A percentile compares a stretch with the other conserved stretches of the same genome.
These are phyloP conservation scores for Tricholoma terreum DNA, from an alignment of 768 basidiomycete genomes.

Conservation along the genomic window DNA sequence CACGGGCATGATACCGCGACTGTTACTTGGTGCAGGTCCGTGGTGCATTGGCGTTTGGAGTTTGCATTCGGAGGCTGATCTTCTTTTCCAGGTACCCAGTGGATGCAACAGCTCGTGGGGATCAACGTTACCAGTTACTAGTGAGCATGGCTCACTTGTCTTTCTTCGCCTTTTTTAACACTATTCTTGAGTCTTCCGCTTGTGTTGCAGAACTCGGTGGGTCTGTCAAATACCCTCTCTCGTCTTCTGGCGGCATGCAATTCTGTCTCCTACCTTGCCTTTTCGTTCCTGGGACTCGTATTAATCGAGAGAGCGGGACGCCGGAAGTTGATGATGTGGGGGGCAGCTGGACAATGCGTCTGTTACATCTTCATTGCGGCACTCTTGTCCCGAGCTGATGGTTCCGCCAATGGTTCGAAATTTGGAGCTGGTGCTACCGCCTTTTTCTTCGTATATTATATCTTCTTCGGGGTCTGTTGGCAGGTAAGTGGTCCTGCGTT, in stretches of 20 bases:
- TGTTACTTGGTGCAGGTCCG: slow-evolving; percentile 42
- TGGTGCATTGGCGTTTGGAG: background rate
- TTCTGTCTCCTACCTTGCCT: slow-evolving; percentile 47
- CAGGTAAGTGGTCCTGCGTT: slow-evolving; percentile 32
- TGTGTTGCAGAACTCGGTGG: slow-evolving; percentile 49
- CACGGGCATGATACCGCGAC: slow-evolving; percentile 43
- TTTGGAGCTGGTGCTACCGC: slow-evolving; percentile 44
- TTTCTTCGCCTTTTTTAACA: background rate
- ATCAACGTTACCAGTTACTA: slow-evolving; percentile 55
- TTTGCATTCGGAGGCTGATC: background rate
- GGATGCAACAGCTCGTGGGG: slow-evolving; percentile 51
- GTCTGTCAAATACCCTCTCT: slow-evolving; percentile 45
- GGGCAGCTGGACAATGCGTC: slow-evolving; percentile 46
- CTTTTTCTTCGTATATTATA: slow-evolving; percentile 50
- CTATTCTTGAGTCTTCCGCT: slow-evolving; percentile 36
- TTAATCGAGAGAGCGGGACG: slow-evolving; percentile 49
- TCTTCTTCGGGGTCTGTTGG: slow-evolving; percentile 53
- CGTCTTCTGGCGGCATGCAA: slow-evolving; percentile 51
- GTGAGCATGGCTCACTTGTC: slow-evolving; percentile 19
- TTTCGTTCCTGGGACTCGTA: slow-evolving; percentile 43
- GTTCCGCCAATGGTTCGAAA: slow-evolving; percentile 26
- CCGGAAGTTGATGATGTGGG: slow-evolving; percentile 52
- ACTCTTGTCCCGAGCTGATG: slow-evolving; percentile 35
- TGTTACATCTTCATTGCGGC: slow-evolving; percentile 45
- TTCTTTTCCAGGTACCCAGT: slow-evolving; percentile 37